phyloP scores from a whole-genome alignment of 495 filamentous ascomycete genomes.

The Friedmanniomyces endolithicus region DNA sequence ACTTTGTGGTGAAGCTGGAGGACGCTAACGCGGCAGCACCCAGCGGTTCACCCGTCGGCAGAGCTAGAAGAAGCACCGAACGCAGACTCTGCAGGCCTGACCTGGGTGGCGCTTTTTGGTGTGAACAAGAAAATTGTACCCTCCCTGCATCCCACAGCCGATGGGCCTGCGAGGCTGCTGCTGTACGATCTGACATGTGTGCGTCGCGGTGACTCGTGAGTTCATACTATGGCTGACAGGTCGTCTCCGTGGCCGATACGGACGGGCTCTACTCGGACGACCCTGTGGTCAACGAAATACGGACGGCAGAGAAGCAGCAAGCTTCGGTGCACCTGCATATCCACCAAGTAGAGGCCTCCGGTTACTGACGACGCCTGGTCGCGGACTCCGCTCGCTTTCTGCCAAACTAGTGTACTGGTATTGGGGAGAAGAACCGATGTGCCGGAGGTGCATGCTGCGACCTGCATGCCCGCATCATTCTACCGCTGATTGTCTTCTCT shows the following conservation, averaged over 20 bases:
- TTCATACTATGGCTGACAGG: neutral
- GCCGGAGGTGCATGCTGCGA: neutral
- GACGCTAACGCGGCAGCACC: neutral
- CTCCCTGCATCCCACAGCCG: neutral
- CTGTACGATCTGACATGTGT: neutral
- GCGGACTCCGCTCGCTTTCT: too few relatives aligned
- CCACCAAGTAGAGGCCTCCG: neutral
- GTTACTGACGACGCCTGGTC: neutral
- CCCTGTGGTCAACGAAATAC: neutral
- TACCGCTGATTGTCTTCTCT: neutral
- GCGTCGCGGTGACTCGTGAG: neutral
- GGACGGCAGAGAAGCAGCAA: neutral
- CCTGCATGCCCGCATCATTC: too few relatives aligned
- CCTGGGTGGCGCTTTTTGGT: neutral
- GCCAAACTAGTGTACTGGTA: too few relatives aligned
- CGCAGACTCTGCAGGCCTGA: neutral
- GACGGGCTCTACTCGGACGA: neutral
- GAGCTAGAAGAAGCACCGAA: neutral
- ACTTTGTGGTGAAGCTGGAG: conserved; percentile 2
- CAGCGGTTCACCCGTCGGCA: neutral
- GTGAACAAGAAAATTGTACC: too few relatives aligned
- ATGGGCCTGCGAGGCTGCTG: neutral
- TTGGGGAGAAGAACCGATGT: neutral
- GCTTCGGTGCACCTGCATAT: neutral
- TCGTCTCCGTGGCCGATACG: neutral